phyloP scores from a whole-genome alignment of 768 basidiomycete species.

The Xerocomellus amylosporus region DNA sequence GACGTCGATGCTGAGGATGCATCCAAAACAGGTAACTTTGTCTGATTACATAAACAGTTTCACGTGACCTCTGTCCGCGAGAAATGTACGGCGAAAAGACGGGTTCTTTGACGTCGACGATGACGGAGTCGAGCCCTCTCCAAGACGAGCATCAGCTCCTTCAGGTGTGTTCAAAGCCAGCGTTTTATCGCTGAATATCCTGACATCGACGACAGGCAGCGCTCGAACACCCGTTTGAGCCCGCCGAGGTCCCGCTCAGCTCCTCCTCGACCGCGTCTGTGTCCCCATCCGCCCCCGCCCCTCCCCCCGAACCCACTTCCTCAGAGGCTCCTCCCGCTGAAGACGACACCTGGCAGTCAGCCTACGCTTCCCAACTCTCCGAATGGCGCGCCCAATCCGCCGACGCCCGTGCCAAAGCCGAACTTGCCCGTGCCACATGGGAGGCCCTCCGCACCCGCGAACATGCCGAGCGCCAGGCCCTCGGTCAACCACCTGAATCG shows the following conservation, averaged over 20 bases:
- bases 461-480: constrained; percentile 44
- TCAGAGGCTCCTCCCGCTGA: not conserved
- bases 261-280: constrained; percentile 1
- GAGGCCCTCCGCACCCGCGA: constrained; percentile 51
- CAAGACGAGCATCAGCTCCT: constrained; percentile 25
- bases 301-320: not conserved
- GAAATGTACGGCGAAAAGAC: not conserved
- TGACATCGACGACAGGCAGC: constrained; percentile 18
- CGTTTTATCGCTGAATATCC: not conserved
- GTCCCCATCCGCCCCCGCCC: not conserved
- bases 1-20: constrained; percentile 13
- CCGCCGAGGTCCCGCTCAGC: constrained; percentile 19
- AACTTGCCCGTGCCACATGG: constrained; percentile 70
- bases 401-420: constrained; percentile 70
- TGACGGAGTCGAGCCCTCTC: constrained; percentile 28
- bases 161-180: constrained; percentile 7
- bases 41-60: not conserved
- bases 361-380: constrained; percentile 66
- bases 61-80: constrained; percentile 11
- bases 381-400: constrained; percentile 74
- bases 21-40: not conserved
- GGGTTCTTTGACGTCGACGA: constrained; percentile 4
- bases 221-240: constrained; percentile 28
- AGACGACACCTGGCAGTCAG: constrained; percentile 58
- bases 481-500: constrained; percentile 20